Base-by-base conservation (phyloP, 768 basidiomycete genomes). In the Hemileccinum rubropunctum region DNA sequence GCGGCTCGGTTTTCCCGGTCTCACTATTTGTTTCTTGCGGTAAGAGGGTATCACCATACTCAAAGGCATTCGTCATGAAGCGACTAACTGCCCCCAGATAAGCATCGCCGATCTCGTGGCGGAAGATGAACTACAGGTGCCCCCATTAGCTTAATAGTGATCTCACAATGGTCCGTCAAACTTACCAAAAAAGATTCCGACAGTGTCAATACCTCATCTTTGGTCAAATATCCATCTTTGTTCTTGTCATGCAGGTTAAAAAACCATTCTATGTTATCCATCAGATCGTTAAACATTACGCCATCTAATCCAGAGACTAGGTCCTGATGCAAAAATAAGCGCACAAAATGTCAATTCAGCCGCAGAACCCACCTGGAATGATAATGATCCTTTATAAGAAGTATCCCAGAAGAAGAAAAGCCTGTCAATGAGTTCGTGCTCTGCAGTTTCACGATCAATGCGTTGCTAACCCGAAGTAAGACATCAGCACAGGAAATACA, bases 261-360 rank as follows among this genome's bases (percentile, higher is more conserved):
- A 72, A 98, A 95, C 95, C 95, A 99, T 66, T 97, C 91, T 60
- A 98, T 95, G 58, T 91, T 95, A 50, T 94, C 91, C 97, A 98
- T 98, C 57, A 99, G 72, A 67, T 98, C 97, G 56, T 91, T 95
- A 72, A 91, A 88, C 82, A 98, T 90, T 39, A 97, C 89, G 2
- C 86, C 86, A 58, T 97, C 87, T 42, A 98, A 74, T 1, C 97
- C 95, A 26, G 75, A 78, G 10, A 98, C 86, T 12, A 98, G 74
- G 64, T 98, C 94, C 90, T 98, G 62, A 15, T 51, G 38, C 28
- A 52, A 21, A 28, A 33, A 34, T 58, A 28, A 65, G 43, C 38
- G 41, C 26, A 18, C 14, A 12, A 38, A 45, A 50, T 21, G 32
- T 4, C 21, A 10, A 18, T 14, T 20, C 14, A 5, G n/a, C 26